Percentiles rank a stretch among this genome's conserved stretches.
Conservation (phyloP, 23 red algal genomes). For the Gracilaria caudata region DNA sequence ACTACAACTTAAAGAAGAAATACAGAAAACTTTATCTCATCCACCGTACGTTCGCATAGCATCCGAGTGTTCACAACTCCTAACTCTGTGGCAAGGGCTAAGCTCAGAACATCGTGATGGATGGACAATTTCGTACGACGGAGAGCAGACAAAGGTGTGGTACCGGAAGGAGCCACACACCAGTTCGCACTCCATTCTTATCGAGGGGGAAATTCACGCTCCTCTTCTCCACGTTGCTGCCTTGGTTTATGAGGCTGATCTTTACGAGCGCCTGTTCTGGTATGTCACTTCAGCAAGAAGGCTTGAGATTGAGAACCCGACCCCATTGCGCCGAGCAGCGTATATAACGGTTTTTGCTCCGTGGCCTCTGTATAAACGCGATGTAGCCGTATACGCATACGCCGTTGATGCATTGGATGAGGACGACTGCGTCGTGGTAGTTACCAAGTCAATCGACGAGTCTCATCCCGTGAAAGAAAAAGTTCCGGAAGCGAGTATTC, state of each 20-base stretch:
- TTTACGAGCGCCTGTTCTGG: conserved; percentile 79
- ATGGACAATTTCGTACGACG: conserved; percentile 50
- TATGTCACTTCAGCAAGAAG: conserved; percentile 50
- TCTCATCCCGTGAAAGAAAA: conserved; percentile 38
- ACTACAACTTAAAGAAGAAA: conserved; percentile 9
- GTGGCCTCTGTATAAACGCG: conserved; percentile 67
- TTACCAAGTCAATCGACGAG: conserved; percentile 28
- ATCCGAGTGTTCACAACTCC: conserved; percentile 26
- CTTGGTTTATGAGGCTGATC: conserved; percentile 71
- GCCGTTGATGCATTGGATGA: conserved; percentile 77
- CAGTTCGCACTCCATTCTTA: conserved; percentile 56
- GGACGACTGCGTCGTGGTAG: conserved; percentile 39
- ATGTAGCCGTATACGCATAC: conserved; percentile 58
- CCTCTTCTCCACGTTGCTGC: conserved; percentile 62
- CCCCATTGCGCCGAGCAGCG: conserved; percentile 22
- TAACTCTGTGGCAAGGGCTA: neutral
- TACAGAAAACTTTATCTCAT: conserved; percentile 5
- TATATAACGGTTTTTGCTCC: conserved; percentile 62
- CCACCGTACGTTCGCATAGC: conserved; percentile 17
- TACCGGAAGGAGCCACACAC: conserved; percentile 41
- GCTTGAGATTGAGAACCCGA: conserved; percentile 24
- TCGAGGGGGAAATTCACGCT: conserved; percentile 60
- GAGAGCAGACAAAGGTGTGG: conserved; percentile 56
- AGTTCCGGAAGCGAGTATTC: neutral
- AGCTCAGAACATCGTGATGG: conserved; percentile 20